Evolutionary conservation across 352 stramenopile species (phyloP), one percentile per base, ranked within the genome.

Genomic region (Globisporangium canariense): DNA sequence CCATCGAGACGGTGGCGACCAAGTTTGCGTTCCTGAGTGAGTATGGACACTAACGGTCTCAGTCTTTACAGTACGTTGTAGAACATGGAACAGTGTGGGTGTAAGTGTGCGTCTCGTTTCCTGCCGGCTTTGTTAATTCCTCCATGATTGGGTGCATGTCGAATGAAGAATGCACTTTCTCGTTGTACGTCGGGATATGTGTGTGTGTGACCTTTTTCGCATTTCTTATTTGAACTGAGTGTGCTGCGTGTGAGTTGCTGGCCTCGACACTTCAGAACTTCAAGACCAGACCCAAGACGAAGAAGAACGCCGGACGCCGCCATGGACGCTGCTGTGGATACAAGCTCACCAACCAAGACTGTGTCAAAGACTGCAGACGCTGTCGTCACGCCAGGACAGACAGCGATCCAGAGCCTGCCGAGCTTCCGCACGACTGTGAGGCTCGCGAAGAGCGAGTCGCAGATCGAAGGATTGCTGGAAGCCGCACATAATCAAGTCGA

Each of bases 21-120:
- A 75, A 88, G 56, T 90, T 92, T 59, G 49, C 55, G 25, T 92
- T 92, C 63, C 69, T 90, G 38, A 66, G 76, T 11, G 38, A 68
- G 1, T 85, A 75, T 64, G 75, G 66, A 58, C 58, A 64, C 22
- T 65, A 52, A 58, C 47, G 45, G 34, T 14, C 18, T 47, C 41
- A n/a, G 6, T 47, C 41, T 18, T 8, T 36, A 36, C 32, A 36
- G 32, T 36, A 36, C 32, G 25, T 28, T 36, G 32, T 36, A 6
- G 18, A 3, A 11, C 22, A 56, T 4, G 47, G 11, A 53, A 53
- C 32, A 14, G 40, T 18, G 40, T 46, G 40, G 2, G 40, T 4
- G 13, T 14, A n/a, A 18, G 13, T 46, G 41, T 47, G 41, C 16
- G 14, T 47, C 13, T 47, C 18, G 18, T 8, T 22, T 10, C 41